Percentiles rank a stretch among this genome's conserved stretches.
Evolutionary conservation across 2,329 filamentous ascomycete species (phyloP).

Genomic region (Aspergillus sojae): DNA sequence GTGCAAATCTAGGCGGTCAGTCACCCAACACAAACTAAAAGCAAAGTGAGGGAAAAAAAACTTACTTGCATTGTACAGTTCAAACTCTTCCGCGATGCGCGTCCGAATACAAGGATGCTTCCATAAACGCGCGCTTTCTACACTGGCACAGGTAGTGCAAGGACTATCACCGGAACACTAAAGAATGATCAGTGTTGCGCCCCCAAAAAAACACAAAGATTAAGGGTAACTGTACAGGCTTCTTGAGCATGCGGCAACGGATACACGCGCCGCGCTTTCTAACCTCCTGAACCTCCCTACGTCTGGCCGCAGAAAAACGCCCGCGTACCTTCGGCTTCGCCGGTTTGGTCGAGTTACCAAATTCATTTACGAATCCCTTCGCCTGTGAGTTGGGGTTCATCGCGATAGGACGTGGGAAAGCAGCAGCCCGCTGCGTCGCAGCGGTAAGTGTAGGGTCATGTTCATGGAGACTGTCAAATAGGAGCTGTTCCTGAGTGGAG

Average conservation of each 20-base stretch:
- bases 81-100: conserved; percentile 60
- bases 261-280: conserved; percentile 64
- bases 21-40: background rate
- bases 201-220: background rate
- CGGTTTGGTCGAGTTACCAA: conserved; percentile 43
- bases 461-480: conserved; percentile 44
- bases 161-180: conserved; percentile 62
- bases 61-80: conserved; percentile 57
- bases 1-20: conserved; percentile 47
- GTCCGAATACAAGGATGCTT: conserved; percentile 62
- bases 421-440: conserved; percentile 41
- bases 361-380: conserved; percentile 45
- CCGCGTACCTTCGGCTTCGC: conserved; percentile 54
- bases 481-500: conserved; percentile 42
- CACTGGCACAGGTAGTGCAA: conserved; percentile 60
- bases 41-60: conserved; percentile 4
- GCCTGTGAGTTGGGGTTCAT: conserved; percentile 45
- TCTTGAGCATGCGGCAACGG: conserved; percentile 66
- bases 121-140: conserved; percentile 65
- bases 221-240: conserved; percentile 46
- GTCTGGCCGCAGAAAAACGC: conserved; percentile 58
- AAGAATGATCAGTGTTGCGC: conserved; percentile 13
- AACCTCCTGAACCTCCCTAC: conserved; percentile 62
- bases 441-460: conserved; percentile 43
- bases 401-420: conserved; percentile 46